A percentile compares a stretch with the other conserved stretches of the same genome.
Conservation (phyloP, 1,284 basidiomycete species). For the Papiliotrema nemorosa region DNA sequence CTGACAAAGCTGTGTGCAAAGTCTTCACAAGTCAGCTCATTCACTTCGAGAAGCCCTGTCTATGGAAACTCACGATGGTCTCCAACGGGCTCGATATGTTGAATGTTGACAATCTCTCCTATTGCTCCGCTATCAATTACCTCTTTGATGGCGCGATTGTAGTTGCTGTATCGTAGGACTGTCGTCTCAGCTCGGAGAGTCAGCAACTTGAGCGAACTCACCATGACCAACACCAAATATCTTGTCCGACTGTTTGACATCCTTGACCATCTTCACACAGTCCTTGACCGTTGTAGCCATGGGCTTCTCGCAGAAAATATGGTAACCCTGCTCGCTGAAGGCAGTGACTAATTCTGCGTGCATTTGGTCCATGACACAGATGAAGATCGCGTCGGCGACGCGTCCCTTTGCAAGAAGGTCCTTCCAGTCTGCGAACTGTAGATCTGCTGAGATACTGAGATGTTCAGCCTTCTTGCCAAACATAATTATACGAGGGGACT, state of each 20-base stretch:
- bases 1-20: slow-evolving; percentile 69
- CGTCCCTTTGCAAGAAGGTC: slow-evolving; percentile 64
- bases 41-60: background rate
- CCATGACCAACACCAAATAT: slow-evolving; percentile 83
- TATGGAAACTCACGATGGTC: slow-evolving; percentile 13
- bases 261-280: slow-evolving; percentile 69
- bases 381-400: slow-evolving; percentile 72
- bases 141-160: slow-evolving; percentile 65
- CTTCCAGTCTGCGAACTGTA: slow-evolving; percentile 68
- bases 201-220: slow-evolving; percentile 35
- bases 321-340: slow-evolving; percentile 73
- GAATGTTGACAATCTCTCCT: slow-evolving; percentile 70
- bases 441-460: slow-evolving; percentile 56
- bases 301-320: slow-evolving; percentile 85
- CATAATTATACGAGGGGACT: slow-evolving; percentile 3
- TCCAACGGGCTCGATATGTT: slow-evolving; percentile 44
- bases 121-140: slow-evolving; percentile 66
- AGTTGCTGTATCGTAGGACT: slow-evolving; percentile 83
- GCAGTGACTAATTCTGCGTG: slow-evolving; percentile 68
- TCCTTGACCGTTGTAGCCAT: slow-evolving; percentile 73
- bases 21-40: slow-evolving; percentile 39
- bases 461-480: background rate
- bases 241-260: slow-evolving; percentile 56
- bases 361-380: slow-evolving; percentile 67
- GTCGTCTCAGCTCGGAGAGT: background rate